Evolutionary conservation across 768 basidiomycete genomes (phyloP), one percentile per base, ranked within the genome.

Genomic region (Collybia sp.): DNA sequence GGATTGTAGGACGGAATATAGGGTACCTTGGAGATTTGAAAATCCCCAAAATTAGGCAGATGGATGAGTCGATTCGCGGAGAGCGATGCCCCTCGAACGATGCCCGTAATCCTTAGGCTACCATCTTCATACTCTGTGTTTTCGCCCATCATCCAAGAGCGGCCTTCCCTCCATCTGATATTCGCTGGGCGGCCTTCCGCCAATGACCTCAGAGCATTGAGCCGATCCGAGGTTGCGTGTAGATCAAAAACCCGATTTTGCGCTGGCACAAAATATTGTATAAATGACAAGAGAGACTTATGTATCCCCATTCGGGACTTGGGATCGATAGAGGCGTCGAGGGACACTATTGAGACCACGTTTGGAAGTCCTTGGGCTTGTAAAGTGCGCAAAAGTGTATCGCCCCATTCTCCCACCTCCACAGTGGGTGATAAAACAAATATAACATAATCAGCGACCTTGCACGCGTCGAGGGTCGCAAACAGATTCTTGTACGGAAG

Each of bases 351-450:
- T 18, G 91, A 79, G 41, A 93, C 75, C 35, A 89, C 82, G 19
- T 88, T 84, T 0, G 91, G 89, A 30, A 96, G 79, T 11, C 94
- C 95, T 55, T 96, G 90, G 1, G 89, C 83, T 63, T 97, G 94
- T 2, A 99, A 70, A 15, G 82, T 83, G 25, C 95, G 82, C 17
- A 98, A 75, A 9, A 93, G 79, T 0, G 82, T 88, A 56, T 98
- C 95, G 8, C 93, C 93, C 77, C 85, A 88, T 3, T 69, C 59
- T 46, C 88, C 77, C 0, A 98, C 95, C 63, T 98, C 94, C 10
- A 85, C 69, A 4, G 75, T 72, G 35, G 88, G 78, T 1, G 93
- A 96, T 20, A 97, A 73, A 2, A 85, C 75, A 48, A 96, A 82
- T 15, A 96, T 74, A 38, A 93, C 83, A 58, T 95, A 98, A 65